Conservation (phyloP, 805 yeast genomes). For the Lipomyces yamanashiensis region DNA sequence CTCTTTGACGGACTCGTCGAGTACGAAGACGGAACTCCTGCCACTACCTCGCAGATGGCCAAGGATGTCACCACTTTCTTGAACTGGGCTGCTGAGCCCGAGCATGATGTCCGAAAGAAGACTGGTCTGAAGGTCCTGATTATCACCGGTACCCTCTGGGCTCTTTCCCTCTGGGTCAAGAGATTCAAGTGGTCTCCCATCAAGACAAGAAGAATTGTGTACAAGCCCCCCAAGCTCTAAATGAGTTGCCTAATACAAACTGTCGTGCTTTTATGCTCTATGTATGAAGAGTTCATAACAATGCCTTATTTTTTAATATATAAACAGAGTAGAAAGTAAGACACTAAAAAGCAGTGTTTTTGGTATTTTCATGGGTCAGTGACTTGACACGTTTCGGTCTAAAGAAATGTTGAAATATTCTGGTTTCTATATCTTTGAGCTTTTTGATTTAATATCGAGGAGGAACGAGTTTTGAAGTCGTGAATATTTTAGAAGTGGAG, state of each 20-base stretch:
- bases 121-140: conserved; percentile 91
- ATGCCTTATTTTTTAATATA: conserved; percentile 1
- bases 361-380: too few relatives aligned
- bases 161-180: conserved; percentile 87
- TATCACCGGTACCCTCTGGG: conserved; percentile 75
- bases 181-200: conserved; percentile 97
- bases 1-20: conserved; percentile 96
- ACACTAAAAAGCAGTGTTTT: neutral
- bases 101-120: conserved; percentile 97
- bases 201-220: conserved; percentile 91
- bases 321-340: neutral
- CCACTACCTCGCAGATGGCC: conserved; percentile 98
- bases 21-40: conserved; percentile 98
- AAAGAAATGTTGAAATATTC: too few relatives aligned
- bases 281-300: neutral
- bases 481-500: neutral
- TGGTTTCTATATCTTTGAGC: too few relatives aligned
- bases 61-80: conserved; percentile 95
- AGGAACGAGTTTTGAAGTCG: too few relatives aligned
- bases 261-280: neutral
- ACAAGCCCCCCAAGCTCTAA: conserved; percentile 77
- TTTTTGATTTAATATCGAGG: too few relatives aligned
- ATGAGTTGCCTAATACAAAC: neutral
- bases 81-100: conserved; percentile 99
- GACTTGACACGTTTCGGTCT: too few relatives aligned